These are phyloP conservation scores for Salvia splendens DNA, from an alignment of 257 asterid genomes.

Conservation along the genomic window DNA sequence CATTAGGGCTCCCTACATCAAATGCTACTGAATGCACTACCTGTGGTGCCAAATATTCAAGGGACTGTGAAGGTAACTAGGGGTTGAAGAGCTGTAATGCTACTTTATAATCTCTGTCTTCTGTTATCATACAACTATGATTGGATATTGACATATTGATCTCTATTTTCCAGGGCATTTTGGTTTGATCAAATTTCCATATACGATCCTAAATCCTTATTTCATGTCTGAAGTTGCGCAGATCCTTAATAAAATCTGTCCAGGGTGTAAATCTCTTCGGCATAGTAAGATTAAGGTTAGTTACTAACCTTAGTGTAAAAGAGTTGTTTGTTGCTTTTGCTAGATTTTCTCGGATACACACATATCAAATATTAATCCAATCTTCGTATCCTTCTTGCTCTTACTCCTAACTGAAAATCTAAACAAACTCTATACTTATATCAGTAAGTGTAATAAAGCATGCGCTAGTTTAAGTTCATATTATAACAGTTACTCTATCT, in stretches of 20 bases:
- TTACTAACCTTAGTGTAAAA: conserved; percentile 36
- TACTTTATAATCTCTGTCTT: conserved; percentile 26
- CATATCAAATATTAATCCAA: conserved; percentile 11
- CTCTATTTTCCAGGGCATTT: conserved; percentile 78
- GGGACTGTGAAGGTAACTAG: conserved; percentile 78
- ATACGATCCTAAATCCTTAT: conserved; percentile 76
- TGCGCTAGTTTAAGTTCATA: conserved; percentile 23
- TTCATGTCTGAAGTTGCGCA: conserved; percentile 72
- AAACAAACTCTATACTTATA: conserved; percentile 1
- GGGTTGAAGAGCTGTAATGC: conserved; percentile 27
- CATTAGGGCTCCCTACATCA: conserved; percentile 70
- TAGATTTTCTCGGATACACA: conserved; percentile 7
- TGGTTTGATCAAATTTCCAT: conserved; percentile 73
- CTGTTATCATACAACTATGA: conserved; percentile 19
- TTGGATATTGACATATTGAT: conserved; percentile 18
- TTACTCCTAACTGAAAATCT: conserved; percentile 19
- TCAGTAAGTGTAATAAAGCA: not conserved
- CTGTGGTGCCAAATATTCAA: conserved; percentile 69
- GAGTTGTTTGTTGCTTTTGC: conserved; percentile 3
- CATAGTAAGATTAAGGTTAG: conserved; percentile 68
- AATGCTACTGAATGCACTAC: conserved; percentile 60
- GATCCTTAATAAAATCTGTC: conserved; percentile 81
- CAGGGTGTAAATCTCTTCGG: conserved; percentile 71
- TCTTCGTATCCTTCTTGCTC: conserved; percentile 10
- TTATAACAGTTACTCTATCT: conserved; percentile 5